Conservation (phyloP, 768 basidiomycete species). For the Lactarius hengduanensis region DNA sequence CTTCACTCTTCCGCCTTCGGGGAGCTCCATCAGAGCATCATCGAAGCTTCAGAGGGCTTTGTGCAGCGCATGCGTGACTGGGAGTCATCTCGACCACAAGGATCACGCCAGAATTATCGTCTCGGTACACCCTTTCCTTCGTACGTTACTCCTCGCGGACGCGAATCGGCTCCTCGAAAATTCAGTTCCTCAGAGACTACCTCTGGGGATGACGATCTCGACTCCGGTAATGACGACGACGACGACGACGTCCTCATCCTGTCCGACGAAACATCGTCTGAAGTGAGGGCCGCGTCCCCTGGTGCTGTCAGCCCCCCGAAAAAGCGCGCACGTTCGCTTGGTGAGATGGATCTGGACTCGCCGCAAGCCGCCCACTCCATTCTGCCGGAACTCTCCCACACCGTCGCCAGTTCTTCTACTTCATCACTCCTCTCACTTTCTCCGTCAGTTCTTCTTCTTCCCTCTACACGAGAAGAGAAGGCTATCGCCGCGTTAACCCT, state of each 20-base stretch:
- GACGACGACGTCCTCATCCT: constrained; percentile 62
- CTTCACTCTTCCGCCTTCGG: constrained; percentile 63
- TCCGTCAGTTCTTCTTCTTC: constrained; percentile 28
- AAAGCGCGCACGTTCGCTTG: constrained; percentile 47
- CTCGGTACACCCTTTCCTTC: constrained; percentile 34
- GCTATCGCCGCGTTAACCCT: constrained; percentile 57
- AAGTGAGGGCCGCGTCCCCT: constrained; percentile 20
- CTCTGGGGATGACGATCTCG: constrained; percentile 27
- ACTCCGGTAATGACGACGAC: constrained; percentile 44
- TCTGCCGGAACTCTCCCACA: constrained; percentile 40
- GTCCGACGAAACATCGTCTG: constrained; percentile 38
- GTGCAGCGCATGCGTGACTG: constrained; percentile 73
- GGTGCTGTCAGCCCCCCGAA: constrained; percentile 32
- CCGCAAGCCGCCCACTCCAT: constrained; percentile 32
- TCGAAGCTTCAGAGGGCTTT: constrained; percentile 64
- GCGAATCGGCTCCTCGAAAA: constrained; percentile 23
- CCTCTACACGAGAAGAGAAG: constrained; percentile 54
- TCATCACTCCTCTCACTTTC: constrained; percentile 43
- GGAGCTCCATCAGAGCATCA: constrained; percentile 61
- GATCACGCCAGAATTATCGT: constrained; percentile 40
- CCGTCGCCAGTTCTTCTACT: constrained; percentile 39
- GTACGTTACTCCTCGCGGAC: constrained; percentile 10
- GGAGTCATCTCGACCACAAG: constrained; percentile 49
- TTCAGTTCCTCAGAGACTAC: constrained; percentile 27
- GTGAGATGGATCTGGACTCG: constrained; percentile 43